Evolutionary conservation across 768 basidiomycete species (phyloP).

Genomic region (Russula griseocarnosa): DNA sequence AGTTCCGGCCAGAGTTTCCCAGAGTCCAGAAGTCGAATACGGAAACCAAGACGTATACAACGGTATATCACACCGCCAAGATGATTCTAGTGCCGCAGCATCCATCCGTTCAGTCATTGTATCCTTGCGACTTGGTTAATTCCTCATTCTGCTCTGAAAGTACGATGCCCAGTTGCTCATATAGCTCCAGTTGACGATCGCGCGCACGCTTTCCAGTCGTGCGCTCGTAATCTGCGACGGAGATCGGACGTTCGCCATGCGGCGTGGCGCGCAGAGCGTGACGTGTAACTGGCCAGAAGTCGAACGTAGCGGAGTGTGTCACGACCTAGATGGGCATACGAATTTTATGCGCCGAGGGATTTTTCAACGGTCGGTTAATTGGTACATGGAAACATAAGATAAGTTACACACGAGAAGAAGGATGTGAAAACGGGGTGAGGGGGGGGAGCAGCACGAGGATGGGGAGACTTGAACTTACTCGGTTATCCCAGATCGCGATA

Average conservation of each 20-base stretch:
- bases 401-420: neutral
- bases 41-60: neutral
- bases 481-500: constrained; percentile 84
- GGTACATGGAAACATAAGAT: neutral
- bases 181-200: constrained; percentile 69
- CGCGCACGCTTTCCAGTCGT: constrained; percentile 63
- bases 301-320: constrained; percentile 76
- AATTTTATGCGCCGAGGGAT: too few species aligned
- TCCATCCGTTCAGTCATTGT: constrained; percentile 47
- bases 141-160: constrained; percentile 36
- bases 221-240: constrained; percentile 65
- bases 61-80: neutral
- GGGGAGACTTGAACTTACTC: constrained; percentile 42
- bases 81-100: neutral
- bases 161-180: constrained; percentile 60
- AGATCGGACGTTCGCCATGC: constrained; percentile 73
- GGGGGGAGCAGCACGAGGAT: neutral
- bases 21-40: neutral
- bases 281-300: constrained; percentile 73
- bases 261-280: constrained; percentile 81
- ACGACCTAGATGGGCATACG: constrained; percentile 46
- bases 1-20: neutral
- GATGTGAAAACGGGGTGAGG: neutral
- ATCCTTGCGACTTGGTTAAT: constrained; percentile 46
- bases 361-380: neutral